These are phyloP conservation scores for Talaromyces nanjingensis DNA, from an alignment of 495 filamentous ascomycete species.

Conservation along the genomic window DNA sequence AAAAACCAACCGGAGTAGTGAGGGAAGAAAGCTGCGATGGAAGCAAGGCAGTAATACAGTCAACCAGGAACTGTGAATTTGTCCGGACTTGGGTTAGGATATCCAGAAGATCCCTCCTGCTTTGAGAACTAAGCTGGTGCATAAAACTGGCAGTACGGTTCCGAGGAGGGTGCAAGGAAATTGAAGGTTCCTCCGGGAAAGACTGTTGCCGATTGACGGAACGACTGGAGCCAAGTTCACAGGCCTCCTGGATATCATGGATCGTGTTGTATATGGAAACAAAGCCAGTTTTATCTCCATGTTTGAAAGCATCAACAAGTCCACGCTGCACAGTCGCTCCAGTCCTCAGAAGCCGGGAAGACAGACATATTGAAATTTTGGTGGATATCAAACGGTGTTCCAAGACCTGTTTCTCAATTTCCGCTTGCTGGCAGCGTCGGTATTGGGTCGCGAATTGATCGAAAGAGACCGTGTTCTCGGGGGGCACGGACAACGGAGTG, in stretches of 20 bases:
- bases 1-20: slow-evolving; percentile 32
- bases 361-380: slow-evolving; percentile 67
- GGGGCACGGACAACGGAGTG: neutral
- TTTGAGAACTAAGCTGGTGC: slow-evolving; percentile 67
- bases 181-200: slow-evolving; percentile 31
- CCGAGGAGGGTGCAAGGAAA: slow-evolving; percentile 22
- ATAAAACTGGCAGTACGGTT: slow-evolving; percentile 62
- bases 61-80: slow-evolving; percentile 79
- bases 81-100: slow-evolving; percentile 79
- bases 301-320: slow-evolving; percentile 80
- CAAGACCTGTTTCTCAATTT: slow-evolving; percentile 31
- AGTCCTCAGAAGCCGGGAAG: slow-evolving; percentile 69
- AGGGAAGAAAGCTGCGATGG: slow-evolving; percentile 66
- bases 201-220: slow-evolving; percentile 32
- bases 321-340: slow-evolving; percentile 73
- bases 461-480: slow-evolving; percentile 29
- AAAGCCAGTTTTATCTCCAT: slow-evolving; percentile 86
- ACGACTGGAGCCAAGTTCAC: slow-evolving; percentile 53
- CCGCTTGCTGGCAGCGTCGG: slow-evolving; percentile 38
- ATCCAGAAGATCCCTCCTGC: slow-evolving; percentile 65
- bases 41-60: slow-evolving; percentile 64
- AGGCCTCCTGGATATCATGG: slow-evolving; percentile 81
- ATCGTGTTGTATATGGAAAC: slow-evolving; percentile 79
- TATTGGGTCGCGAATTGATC: slow-evolving; percentile 36
- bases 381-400: slow-evolving; percentile 35